A percentile compares a stretch with the other conserved stretches of the same genome.
These are phyloP conservation scores for Eragrostis nindensis DNA, from an alignment of 176 grass and related monocot genomes.

Conservation along the genomic window DNA sequence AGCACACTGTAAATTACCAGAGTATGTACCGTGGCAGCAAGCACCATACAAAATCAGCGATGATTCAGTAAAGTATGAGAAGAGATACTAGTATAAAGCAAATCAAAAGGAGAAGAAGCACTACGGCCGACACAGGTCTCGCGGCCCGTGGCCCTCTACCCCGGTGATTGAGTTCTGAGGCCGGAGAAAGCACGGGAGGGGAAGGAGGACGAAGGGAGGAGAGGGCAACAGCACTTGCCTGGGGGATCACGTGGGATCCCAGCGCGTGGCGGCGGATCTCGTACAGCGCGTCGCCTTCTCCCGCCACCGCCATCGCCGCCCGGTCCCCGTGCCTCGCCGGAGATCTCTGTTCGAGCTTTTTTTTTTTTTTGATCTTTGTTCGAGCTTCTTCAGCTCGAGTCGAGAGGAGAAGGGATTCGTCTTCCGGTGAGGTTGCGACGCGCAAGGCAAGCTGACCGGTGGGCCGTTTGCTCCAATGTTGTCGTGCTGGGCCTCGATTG, in stretches of 20 bases:
- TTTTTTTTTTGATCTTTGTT: too few species aligned
- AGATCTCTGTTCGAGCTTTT: constrained; percentile 36
- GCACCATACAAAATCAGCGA: background rate
- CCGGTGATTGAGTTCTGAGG: background rate
- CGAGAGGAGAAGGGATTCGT: background rate
- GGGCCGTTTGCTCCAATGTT: background rate
- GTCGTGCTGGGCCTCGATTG: too few species aligned
- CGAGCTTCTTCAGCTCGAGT: constrained; percentile 13
- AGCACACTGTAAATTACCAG: background rate
- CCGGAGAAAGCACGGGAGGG: background rate
- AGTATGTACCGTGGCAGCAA: background rate
- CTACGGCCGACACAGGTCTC: background rate
- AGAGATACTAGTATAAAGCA: background rate
- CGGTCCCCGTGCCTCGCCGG: constrained; percentile 16
- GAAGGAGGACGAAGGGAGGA: background rate
- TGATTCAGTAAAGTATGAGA: background rate
- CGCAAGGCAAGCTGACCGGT: background rate
- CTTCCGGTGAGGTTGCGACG: background rate
- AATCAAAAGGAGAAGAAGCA: background rate
- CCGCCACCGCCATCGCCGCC: constrained; percentile 18
- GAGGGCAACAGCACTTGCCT: constrained; percentile 28
- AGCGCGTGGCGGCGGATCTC: constrained; percentile 49
- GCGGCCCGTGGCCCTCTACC: background rate
- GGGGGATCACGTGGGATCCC: constrained; percentile 46
- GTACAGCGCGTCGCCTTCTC: constrained; percentile 40